phyloP scores from a whole-genome alignment of 2,329 filamentous ascomycete species.

The Ophioceras dolichostomum region DNA sequence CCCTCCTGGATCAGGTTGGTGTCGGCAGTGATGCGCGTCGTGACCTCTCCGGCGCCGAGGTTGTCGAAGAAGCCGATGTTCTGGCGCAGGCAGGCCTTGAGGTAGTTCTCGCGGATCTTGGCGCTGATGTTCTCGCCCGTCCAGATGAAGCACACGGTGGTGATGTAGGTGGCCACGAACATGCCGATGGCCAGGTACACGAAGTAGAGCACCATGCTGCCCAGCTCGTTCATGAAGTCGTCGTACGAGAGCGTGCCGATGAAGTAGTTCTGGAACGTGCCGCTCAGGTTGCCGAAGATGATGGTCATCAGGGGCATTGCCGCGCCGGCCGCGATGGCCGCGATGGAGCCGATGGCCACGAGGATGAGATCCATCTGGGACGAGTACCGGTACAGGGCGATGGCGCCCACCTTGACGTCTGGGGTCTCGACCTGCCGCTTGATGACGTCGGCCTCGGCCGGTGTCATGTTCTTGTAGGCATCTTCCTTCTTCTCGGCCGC shows the following conservation, averaged over 20 bases:
- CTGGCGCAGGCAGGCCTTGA: constrained; percentile 72
- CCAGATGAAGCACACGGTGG: constrained; percentile 84
- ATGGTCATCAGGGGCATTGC: constrained; percentile 67
- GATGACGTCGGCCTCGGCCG: constrained; percentile 54
- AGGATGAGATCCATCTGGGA: constrained; percentile 52
- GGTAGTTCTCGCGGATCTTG: constrained; percentile 72
- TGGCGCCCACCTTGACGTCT: constrained; percentile 49
- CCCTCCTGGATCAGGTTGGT: constrained; percentile 90
- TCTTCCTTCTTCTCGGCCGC: constrained; percentile 27
- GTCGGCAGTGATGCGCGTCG: constrained; percentile 86
- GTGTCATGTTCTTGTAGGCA: constrained; percentile 49
- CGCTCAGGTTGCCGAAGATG: constrained; percentile 65
- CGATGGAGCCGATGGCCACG: constrained; percentile 46
- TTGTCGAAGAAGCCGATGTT: constrained; percentile 94
- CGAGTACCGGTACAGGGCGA: constrained; percentile 58
- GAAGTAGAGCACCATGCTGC: constrained; percentile 64
- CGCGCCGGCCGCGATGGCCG: constrained; percentile 60
- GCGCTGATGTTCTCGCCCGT: constrained; percentile 67
- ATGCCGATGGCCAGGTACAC: constrained; percentile 74
- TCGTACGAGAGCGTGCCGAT: constrained; percentile 29
- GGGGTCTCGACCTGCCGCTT: constrained; percentile 56
- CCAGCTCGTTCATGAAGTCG: constrained; percentile 48
- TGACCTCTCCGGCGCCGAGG: constrained; percentile 83
- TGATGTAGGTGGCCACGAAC: constrained; percentile 65
- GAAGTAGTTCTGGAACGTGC: constrained; percentile 56